These are phyloP conservation scores for Dactylellina haptotyla DNA, from an alignment of 2,329 filamentous ascomycete genomes.

Conservation along the genomic window DNA sequence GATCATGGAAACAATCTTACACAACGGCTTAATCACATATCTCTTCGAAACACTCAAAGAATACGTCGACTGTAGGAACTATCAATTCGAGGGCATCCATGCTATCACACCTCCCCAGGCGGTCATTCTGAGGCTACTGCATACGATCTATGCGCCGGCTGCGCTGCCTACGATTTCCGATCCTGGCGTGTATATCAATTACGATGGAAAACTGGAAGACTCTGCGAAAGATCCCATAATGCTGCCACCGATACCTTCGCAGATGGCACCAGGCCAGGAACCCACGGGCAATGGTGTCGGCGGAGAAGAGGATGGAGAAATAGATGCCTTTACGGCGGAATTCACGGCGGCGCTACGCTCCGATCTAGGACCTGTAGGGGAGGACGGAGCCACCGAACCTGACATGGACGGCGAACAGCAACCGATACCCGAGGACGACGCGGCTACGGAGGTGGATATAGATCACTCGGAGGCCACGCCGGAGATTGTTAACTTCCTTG, in stretches of 20 bases:
- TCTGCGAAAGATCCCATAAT: slow-evolving; percentile 21
- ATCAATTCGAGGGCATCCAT: slow-evolving; percentile 49
- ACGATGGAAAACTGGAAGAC: slow-evolving; percentile 42
- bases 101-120: slow-evolving; percentile 50
- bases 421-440: slow-evolving; percentile 35
- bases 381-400: background rate
- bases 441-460: slow-evolving; percentile 48
- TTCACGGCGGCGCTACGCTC: slow-evolving; percentile 41
- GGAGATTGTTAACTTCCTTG: slow-evolving; percentile 51
- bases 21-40: slow-evolving; percentile 58
- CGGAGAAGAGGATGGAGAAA: slow-evolving; percentile 28
- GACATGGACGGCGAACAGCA: background rate
- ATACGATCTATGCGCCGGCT: slow-evolving; percentile 49
- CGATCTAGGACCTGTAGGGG: slow-evolving; percentile 21
- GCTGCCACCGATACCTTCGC: slow-evolving; percentile 5
- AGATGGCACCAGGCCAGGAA: background rate
- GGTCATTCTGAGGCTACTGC: slow-evolving; percentile 40
- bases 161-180: slow-evolving; percentile 50
- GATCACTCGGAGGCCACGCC: slow-evolving; percentile 50
- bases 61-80: slow-evolving; percentile 55
- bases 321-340: slow-evolving; percentile 46
- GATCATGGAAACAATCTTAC: slow-evolving; percentile 58
- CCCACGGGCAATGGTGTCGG: too few species aligned
- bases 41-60: slow-evolving; percentile 58
- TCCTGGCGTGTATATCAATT: slow-evolving; percentile 47